A percentile compares a stretch with the other conserved stretches of the same genome.
phyloP scores from a whole-genome alignment of 2,329 filamentous ascomycete genomes.

The Microcyclospora tardicrescens region DNA sequence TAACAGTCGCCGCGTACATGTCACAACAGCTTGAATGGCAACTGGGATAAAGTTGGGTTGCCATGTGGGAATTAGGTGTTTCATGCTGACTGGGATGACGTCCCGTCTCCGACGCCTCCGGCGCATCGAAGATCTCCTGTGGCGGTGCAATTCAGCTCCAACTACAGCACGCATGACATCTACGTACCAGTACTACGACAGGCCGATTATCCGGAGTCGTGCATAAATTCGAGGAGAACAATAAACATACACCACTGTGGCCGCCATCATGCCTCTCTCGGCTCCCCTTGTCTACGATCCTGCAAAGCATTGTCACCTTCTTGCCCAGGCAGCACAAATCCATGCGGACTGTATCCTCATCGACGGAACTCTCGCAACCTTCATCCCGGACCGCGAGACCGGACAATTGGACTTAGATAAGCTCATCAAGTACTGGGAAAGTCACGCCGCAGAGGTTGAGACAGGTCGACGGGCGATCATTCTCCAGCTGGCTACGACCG shows the following conservation, averaged over 20 bases:
- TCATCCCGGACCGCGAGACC: conserved; percentile 43
- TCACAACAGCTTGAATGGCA: too few relatives aligned
- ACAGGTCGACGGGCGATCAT: conserved; percentile 39
- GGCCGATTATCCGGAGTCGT: not conserved
- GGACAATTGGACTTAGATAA: conserved; percentile 25
- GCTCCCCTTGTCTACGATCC: conserved; percentile 9
- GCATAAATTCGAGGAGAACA: not conserved
- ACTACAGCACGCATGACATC: too few relatives aligned
- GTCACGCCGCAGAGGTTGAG: conserved; percentile 36
- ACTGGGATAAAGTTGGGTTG: too few relatives aligned
- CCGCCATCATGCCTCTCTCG: conserved; percentile 6
- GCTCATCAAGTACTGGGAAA: conserved; percentile 46
- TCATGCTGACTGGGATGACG: conserved; percentile 8
- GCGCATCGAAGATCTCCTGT: not conserved
- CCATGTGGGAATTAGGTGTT: too few relatives aligned
- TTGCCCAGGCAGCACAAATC: conserved; percentile 44
- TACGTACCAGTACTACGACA: not conserved
- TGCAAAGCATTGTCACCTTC: conserved; percentile 35
- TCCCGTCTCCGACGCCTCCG: not conserved
- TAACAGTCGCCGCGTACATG: too few relatives aligned
- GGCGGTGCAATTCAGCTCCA: not conserved
- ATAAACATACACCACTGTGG: not conserved
- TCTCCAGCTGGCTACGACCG: conserved; percentile 9
- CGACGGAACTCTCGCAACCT: conserved; percentile 45
- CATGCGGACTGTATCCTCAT: conserved; percentile 47